phyloP scores from a whole-genome alignment of 164 flowering plant species.

The Vitis riparia region DNA sequence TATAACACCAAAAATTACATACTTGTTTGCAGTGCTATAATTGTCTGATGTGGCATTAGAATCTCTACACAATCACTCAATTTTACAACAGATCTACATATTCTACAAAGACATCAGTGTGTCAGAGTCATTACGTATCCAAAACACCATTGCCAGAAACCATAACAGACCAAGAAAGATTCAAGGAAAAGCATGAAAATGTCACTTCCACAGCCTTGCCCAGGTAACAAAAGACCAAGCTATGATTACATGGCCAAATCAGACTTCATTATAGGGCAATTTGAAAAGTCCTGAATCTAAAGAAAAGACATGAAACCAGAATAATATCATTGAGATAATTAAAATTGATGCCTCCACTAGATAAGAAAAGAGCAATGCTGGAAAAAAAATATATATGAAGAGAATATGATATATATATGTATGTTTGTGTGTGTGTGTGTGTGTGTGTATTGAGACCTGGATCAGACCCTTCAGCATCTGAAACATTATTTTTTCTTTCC shows the following conservation, averaged over 20 bases:
- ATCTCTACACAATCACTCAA: no score
- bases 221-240: neutral
- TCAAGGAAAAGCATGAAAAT: neutral
- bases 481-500: constrained; percentile 4
- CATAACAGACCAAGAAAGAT: no score
- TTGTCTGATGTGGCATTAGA: no score
- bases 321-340: neutral
- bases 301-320: neutral
- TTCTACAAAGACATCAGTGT: no score
- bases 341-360: neutral
- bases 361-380: neutral
- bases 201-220: neutral
- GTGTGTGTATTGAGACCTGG: constrained; percentile 21
- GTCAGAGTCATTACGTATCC: no score
- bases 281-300: neutral
- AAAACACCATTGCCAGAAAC: no score
- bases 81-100: no score
- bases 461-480: constrained; percentile 20
- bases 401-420: no score
- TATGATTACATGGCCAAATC: neutral
- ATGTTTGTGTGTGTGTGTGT: no score
- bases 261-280: no score
- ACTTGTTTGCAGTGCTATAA: no score
- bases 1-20: no score
- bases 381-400: neutral